These are phyloP conservation scores for Rubia balearica DNA, from an alignment of 305 asterid species.

Conservation along the genomic window DNA sequence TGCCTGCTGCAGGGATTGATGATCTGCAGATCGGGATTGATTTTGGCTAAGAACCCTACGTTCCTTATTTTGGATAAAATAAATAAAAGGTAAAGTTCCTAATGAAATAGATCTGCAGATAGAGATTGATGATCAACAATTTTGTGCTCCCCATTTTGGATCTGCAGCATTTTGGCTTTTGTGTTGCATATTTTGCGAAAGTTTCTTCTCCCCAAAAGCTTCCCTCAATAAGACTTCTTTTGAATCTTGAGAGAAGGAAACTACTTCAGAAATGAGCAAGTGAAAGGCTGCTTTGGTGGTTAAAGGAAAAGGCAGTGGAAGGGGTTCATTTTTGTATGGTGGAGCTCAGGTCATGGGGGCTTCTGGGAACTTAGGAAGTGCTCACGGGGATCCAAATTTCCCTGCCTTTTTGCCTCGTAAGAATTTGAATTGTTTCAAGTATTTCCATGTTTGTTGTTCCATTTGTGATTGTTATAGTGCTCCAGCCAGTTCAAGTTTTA, in stretches of 20 bases:
- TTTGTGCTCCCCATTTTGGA: too few relatives aligned
- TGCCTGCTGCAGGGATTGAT: too few relatives aligned
- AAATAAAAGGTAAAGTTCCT: too few relatives aligned
- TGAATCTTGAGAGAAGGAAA: conserved; percentile 51
- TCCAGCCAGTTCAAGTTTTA: conserved; percentile 5
- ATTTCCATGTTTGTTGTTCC: background rate
- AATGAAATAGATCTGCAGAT: too few relatives aligned
- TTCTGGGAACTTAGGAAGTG: conserved; percentile 48
- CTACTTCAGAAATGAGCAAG: conserved; percentile 46
- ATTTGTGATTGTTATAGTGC: background rate
- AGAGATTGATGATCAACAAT: too few relatives aligned
- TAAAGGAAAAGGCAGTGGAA: conserved; percentile 73
- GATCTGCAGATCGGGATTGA: too few relatives aligned
- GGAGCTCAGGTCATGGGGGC: conserved; percentile 73
- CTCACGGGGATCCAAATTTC: conserved; percentile 67
- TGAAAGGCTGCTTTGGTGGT: conserved; percentile 56
- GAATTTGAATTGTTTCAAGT: conserved; percentile 6
- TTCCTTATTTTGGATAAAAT: too few relatives aligned
- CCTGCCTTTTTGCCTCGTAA: conserved; percentile 90
- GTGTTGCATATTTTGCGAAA: too few relatives aligned
- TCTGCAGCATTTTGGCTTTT: too few relatives aligned
- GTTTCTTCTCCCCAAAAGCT: conserved; percentile 55
- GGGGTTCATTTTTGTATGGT: conserved; percentile 59
- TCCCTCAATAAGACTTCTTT: conserved; percentile 30
- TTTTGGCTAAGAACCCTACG: too few relatives aligned